Evolutionary conservation across 257 asterid genomes (phyloP).

Genomic region (Fraxinus cuspidata): DNA sequence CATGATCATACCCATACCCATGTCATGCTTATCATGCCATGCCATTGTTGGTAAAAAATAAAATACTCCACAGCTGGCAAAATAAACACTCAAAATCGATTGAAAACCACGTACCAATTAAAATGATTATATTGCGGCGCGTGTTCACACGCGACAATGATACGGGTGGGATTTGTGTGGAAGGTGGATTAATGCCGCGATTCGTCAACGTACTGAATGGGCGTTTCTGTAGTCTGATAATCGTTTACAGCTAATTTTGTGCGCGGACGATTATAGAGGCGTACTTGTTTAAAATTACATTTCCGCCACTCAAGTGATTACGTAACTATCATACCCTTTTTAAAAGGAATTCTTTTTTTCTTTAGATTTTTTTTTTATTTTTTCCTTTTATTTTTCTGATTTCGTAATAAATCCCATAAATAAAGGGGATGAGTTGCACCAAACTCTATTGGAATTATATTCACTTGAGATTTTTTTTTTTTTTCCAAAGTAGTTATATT

Average conservation of each 20-base stretch:
- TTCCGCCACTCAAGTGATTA: slow-evolving; percentile 40
- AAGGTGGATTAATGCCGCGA: slow-evolving; percentile 20
- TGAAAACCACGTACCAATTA: not conserved
- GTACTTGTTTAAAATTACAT: slow-evolving; percentile 16
- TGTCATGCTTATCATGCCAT: slow-evolving; percentile 36
- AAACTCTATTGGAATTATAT: not conserved
- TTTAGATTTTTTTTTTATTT: not conserved
- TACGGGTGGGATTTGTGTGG: not conserved
- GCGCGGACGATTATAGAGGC: slow-evolving; percentile 22
- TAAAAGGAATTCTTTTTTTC: not conserved
- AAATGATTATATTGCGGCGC: not conserved
- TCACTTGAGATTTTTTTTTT: not conserved
- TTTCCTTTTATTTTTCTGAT: not conserved
- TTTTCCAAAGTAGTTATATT: not conserved
- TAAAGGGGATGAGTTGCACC: not conserved
- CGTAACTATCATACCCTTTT: not conserved
- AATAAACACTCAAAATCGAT: not conserved
- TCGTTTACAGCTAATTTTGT: slow-evolving; percentile 43
- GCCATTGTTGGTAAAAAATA: slow-evolving; percentile 23
- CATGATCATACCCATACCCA: slow-evolving; percentile 25
- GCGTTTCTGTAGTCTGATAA: slow-evolving; percentile 34
- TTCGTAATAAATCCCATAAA: not conserved
- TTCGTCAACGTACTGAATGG: slow-evolving; percentile 40
- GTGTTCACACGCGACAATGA: not conserved
- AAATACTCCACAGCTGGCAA: not conserved